A percentile compares a stretch with the other conserved stretches of the same genome.
Conservation (phyloP, 768 basidiomycete genomes). For the Termitomyces sp. region DNA sequence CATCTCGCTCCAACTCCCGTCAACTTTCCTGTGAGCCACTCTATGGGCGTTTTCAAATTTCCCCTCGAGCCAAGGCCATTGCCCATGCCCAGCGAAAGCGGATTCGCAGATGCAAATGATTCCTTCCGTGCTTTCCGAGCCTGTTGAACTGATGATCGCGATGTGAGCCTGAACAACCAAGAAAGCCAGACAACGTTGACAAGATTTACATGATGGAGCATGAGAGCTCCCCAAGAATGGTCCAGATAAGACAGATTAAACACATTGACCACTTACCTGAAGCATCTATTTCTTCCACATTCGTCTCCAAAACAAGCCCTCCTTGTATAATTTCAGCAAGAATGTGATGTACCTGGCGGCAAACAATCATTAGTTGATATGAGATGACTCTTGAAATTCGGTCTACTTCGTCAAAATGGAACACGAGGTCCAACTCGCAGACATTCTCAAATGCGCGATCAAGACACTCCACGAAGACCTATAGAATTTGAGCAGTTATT, state of each 20-base stretch:
- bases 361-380: background rate
- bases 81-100: constrained; percentile 63
- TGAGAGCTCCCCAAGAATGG: background rate
- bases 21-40: constrained; percentile 74
- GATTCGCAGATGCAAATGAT: constrained; percentile 77
- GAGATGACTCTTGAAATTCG: background rate
- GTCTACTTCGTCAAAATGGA: constrained; percentile 94
- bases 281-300: constrained; percentile 76
- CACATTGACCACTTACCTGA: constrained; percentile 43
- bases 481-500: background rate
- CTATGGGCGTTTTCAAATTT: constrained; percentile 64
- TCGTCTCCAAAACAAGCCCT: constrained; percentile 93
- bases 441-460: constrained; percentile 98
- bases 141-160: constrained; percentile 47
- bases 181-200: background rate
- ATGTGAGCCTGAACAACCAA: constrained; percentile 1
- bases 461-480: constrained; percentile 97
- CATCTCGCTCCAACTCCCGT: constrained; percentile 56
- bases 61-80: constrained; percentile 56
- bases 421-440: constrained; percentile 96
- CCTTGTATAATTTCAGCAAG: constrained; percentile 96
- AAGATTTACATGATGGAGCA: background rate
- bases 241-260: background rate
- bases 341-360: constrained; percentile 80
- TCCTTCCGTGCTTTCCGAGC: constrained; percentile 70